Evolutionary conservation across 768 basidiomycete genomes (phyloP), one percentile per base, ranked within the genome.

Genomic region (Russula earlei): DNA sequence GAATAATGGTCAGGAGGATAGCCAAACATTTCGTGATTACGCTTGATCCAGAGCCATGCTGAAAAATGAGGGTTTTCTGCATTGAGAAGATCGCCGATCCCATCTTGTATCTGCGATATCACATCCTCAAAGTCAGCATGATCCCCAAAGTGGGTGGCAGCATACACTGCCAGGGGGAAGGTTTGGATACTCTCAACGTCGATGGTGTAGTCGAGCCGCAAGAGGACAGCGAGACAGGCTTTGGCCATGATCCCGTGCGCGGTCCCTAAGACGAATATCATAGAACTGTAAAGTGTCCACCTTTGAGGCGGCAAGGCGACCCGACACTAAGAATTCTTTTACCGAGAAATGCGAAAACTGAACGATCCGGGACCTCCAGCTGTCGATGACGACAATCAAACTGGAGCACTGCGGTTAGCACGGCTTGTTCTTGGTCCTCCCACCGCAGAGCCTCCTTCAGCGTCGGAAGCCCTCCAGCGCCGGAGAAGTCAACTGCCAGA

Each of bases 281-380:
- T 40, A 9, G 29, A 33, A 9, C 15, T 20, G 34, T 12, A 31
- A 24, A 19, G 31, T 11, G 9, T 20, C 20, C 12, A 5, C 29
- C 6, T 20, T 15, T 24, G 40, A 5, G 29, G 31, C 9, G 10
- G 50, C 19, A 4, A 52, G 41, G 29, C 38, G 52, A 24, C 40
- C 52, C 15, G 52, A 53, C 1, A 34, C 45, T 8, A 53, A 29
- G 19, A 36, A 53, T 4, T 53, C 43, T 25, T 53, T 44, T 14
- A 53, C 52, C 4, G 42, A 53, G 25, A 54, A 45, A 34, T 54
- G 52, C 0, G 52, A 27, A n/a, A 54, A 54, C 8, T 54, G 52
- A 15, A 54, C 36, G 4, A 54, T n/a, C 7, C 44, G 52, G n/a
- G 36, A 29, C 11, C 14, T 10, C 24, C 12, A 0, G 5, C 22